Base-by-base conservation (phyloP, 805 yeast genomes). In the Barnettozyma californica region DNA sequence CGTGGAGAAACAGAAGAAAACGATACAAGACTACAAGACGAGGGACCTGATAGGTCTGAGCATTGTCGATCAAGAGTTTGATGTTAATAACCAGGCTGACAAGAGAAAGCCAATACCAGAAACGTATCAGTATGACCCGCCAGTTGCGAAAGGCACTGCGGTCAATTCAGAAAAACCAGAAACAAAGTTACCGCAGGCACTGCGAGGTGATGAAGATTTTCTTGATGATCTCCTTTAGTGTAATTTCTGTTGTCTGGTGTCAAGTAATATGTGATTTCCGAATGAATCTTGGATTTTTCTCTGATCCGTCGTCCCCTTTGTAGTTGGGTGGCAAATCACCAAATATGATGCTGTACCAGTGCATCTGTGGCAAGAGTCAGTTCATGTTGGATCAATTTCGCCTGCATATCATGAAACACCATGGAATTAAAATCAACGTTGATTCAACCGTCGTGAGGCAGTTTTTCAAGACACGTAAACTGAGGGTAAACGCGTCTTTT, bases 131-230 rank as follows among this genome's bases (percentile, higher is more conserved):
- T 19, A n/a, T 16, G 9, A 26, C 14, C 21, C 41, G n/a, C 46
- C 31, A 23, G 2, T 14, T 20, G 20, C 34, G 13, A 33, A 44
- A 29, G 13, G 13, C 7, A n/a, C n/a, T 8, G 36, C 6, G 5
- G 13, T 11, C 18, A n/a, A 33, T 14, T 14, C 20, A 13, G 33
- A 18, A 19, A 16, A 31, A 19, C 13, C 25, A 21, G 45, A 9
- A 5, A 58, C 48, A 18, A 55, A 55, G 18, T 42, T 57, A 11
- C 65, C 64, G 11, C 19, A 18, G 8, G 29, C 45, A 6, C 33
- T 60, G 25, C 51, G 48, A 43, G 20, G 11, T 0, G 62, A 57
- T 27, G 64, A 61, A 44, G 54, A 52, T 19, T 60, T 59, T 38
- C 43, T 60, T 11, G 64, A 60, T 34, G 54, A 57, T 38, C 33